Conservation (phyloP, 495 filamentous ascomycete species). For the Barbatosphaeria neglecta region DNA sequence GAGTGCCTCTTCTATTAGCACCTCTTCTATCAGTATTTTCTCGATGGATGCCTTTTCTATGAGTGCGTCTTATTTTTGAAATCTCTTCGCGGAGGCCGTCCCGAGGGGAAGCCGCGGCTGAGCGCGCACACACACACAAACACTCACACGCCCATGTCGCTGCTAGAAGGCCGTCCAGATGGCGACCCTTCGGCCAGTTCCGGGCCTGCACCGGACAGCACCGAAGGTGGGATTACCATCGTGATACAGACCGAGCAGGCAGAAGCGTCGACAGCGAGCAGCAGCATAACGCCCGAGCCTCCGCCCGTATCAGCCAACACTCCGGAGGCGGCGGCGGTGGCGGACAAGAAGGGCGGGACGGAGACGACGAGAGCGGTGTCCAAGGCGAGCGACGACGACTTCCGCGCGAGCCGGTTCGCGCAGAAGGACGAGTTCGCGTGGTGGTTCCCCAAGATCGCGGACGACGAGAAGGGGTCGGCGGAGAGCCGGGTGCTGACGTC, state of each 20-base stretch:
- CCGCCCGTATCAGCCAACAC: too few relatives aligned
- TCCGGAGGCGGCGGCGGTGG: not conserved
- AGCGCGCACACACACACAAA: too few relatives aligned
- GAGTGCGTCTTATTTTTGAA: too few relatives aligned
- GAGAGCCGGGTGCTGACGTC: conserved; percentile 6
- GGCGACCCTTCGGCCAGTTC: too few relatives aligned
- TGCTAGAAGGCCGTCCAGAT: too few relatives aligned
- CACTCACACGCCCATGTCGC: too few relatives aligned
- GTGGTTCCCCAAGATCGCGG: conserved; percentile 14
- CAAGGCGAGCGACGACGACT: conserved; percentile 1
- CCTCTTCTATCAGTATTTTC: too few relatives aligned
- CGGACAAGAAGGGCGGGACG: not conserved
- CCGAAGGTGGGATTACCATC: not conserved
- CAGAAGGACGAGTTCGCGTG: conserved; percentile 4
- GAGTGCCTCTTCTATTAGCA: too few relatives aligned
- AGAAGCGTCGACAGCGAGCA: not conserved
- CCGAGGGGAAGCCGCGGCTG: too few relatives aligned
- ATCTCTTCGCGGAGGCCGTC: too few relatives aligned
- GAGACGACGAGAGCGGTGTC: not conserved
- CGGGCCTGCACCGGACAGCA: too few relatives aligned
- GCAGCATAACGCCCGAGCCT: not conserved
- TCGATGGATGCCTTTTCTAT: too few relatives aligned
- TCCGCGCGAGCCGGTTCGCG: conserved; percentile 4
- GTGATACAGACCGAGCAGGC: not conserved
- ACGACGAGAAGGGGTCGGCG: conserved; percentile 3